Evolutionary conservation across 768 basidiomycete genomes (phyloP), one percentile per base, ranked within the genome.

Genomic region (Lactarius psammicola): DNA sequence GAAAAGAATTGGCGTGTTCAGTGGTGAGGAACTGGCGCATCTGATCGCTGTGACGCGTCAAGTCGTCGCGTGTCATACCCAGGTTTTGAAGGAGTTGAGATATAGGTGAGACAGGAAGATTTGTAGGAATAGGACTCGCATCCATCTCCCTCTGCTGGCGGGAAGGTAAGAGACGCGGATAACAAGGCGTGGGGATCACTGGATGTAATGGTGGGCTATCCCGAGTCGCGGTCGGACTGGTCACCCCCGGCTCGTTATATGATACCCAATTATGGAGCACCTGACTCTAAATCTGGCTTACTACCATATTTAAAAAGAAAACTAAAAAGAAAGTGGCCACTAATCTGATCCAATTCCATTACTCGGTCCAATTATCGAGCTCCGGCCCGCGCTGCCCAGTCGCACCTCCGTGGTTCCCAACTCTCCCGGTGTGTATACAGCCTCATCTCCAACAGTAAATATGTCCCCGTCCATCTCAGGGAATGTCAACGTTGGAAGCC

Each of bases 21-120:
- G 84, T 76, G 38, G 84, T 87, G 70, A 90, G 80, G 78, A 90
- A 91, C 70, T 85, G 85, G 60, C 89, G 87, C 90, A 92, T 92
- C 74, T 90, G 84, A 77, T 87, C 82, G 71, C 87, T 90, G 73
- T 85, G 88, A 73, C 84, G 81, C 70, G 80, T 74, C 63, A 92
- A 79, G 77, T 92, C 90, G 72, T 89, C 86, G 75, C 88, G 84
- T 69, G 91, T 90, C 72, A 92, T 81, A 59, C 90, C 89, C 49
- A 92, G 81, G 20, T 85, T 85, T 71, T 84, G 80, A 40, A 92
- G 78, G 28, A 92, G 82, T 70, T 86, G 85, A 36, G 88, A 88
- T 33, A 90, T 90, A 40, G 90, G 90, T 9, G 90, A 92, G 38
- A 74, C 62, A 4, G 71, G 70, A 1, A 40, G 26, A 20, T 40